Evolutionary conservation across 345 rosid genomes (phyloP).

Genomic region (Linum usitatissimum): DNA sequence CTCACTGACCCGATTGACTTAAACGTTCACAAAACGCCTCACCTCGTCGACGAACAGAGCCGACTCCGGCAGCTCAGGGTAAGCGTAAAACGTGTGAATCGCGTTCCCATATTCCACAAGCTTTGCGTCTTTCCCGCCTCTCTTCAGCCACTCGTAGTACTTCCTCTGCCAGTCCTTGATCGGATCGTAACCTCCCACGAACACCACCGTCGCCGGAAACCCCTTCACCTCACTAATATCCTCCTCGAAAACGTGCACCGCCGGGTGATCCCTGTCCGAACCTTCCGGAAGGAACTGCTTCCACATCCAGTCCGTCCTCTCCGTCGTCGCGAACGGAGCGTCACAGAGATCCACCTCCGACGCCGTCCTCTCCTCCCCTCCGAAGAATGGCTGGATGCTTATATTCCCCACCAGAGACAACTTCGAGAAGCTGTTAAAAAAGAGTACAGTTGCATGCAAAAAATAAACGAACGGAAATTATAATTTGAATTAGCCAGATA

Average conservation of each 20-base stretch:
- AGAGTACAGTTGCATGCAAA: too few relatives aligned
- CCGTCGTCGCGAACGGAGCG: not conserved
- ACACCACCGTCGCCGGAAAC: slow-evolving; percentile 1
- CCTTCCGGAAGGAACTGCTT: slow-evolving; percentile 1
- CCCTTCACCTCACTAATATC: not conserved
- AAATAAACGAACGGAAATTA: too few relatives aligned
- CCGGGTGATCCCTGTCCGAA: slow-evolving; percentile 3
- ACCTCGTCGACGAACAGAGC: not conserved
- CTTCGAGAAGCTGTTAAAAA: too few relatives aligned
- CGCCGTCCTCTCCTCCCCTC: too few relatives aligned
- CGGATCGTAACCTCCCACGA: not conserved
- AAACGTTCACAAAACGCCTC: not conserved
- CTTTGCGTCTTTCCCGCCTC: not conserved
- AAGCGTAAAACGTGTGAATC: not conserved
- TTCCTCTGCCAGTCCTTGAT: slow-evolving; percentile 4
- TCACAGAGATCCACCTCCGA: too few relatives aligned
- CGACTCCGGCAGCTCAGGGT: not conserved
- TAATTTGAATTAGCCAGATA: too few relatives aligned
- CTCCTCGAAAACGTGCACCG: not conserved
- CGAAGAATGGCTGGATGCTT: too few relatives aligned
- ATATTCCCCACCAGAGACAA: too few relatives aligned
- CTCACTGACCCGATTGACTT: not conserved
- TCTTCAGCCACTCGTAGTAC: slow-evolving; percentile 1
- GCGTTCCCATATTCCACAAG: not conserved
- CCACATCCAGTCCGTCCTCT: slow-evolving; percentile 2